Base-by-base conservation (phyloP, 2,329 filamentous ascomycete genomes). In the Pseudohalonectria lignicola region DNA sequence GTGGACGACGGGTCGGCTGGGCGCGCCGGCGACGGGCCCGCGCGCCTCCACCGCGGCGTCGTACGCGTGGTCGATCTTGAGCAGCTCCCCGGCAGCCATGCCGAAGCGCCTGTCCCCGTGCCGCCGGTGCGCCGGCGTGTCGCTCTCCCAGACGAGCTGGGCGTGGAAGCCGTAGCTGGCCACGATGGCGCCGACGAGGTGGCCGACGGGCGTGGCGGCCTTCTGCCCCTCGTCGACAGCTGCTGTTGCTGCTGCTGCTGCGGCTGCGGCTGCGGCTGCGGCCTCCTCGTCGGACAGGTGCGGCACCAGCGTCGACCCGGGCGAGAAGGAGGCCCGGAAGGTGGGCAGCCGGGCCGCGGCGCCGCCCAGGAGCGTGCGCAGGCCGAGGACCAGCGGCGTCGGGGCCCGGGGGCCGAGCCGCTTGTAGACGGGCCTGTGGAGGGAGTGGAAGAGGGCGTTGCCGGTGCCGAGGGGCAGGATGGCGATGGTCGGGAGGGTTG, bases 131-230 rank as follows among this genome's bases (percentile, higher is more conserved):
- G 77, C 81, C 0, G 74, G 66, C 0, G 88, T 93, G 57, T 96
- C 90, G 57, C 84, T 92, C 62, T 95, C 87, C 49, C 85, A 87
- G 17, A 96, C 86, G 4, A 96, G 70, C 31, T 81, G 79, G 21
- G 88, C 85, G 53, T 96, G 90, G 51, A 96, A 77, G 16, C 84
- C 90, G 72, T 93, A 94, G 56, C 83, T 92, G 32, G 80, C 81
- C 2, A 96, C 88, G 17, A 95, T 86, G 18, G 82, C 82, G 19
- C 46, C 88, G 49, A 82, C 73, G 18, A 82, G 63, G 33, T 59
- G 54, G 0, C 54, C 50, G 4, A 67, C 57, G 1, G 46, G 41
- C 9, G 57, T 49, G 23, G 57, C 48, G n/a, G 56, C 40, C 23
- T 26, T 26, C 8, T 41, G 58, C 56, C 3, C 47, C 37, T 8